Percentiles rank a stretch among this genome's conserved stretches.
phyloP scores from a whole-genome alignment of 371 early-diverging fungal species.

The Neoconidiobolus thromboides region DNA sequence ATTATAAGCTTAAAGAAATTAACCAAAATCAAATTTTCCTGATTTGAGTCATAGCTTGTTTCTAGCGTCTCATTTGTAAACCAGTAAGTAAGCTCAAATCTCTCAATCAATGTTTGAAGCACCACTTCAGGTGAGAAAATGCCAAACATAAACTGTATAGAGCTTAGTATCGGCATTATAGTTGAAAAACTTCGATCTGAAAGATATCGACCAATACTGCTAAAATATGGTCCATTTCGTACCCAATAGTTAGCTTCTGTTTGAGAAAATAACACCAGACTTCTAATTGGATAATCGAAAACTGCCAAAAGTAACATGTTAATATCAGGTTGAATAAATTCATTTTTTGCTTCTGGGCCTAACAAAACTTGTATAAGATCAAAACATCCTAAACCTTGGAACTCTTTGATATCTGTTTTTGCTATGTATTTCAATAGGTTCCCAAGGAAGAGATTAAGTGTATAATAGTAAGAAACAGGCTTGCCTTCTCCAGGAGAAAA shows the following conservation, averaged over 20 bases:
- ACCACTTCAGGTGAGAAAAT: slow-evolving; percentile 26
- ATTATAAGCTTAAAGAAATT: slow-evolving; percentile 69
- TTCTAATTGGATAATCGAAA: not conserved
- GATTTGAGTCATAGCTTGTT: slow-evolving; percentile 39
- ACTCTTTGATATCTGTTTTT: too few relatives aligned
- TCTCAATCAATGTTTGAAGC: slow-evolving; percentile 56
- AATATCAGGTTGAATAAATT: too few relatives aligned
- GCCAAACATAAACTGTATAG: too few relatives aligned
- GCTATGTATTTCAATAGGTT: too few relatives aligned
- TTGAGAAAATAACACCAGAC: slow-evolving; percentile 40
- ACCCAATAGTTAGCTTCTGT: slow-evolving; percentile 88
- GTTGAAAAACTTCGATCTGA: too few relatives aligned
- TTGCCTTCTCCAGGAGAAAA: too few relatives aligned
- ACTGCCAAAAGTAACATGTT: not conserved
- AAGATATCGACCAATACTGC: slow-evolving; percentile 12
- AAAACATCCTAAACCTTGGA: too few relatives aligned
- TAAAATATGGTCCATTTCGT: slow-evolving; percentile 71
- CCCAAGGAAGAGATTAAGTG: too few relatives aligned
- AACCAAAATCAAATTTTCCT: slow-evolving; percentile 59
- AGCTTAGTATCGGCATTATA: too few relatives aligned
- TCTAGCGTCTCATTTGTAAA: slow-evolving; percentile 36
- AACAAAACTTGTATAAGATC: too few relatives aligned
- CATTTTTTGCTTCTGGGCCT: too few relatives aligned
- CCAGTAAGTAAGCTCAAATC: slow-evolving; percentile 63
- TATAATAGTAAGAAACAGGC: too few relatives aligned